Conservation (phyloP, 495 filamentous ascomycete genomes). For the Penicillium waksmanii region DNA sequence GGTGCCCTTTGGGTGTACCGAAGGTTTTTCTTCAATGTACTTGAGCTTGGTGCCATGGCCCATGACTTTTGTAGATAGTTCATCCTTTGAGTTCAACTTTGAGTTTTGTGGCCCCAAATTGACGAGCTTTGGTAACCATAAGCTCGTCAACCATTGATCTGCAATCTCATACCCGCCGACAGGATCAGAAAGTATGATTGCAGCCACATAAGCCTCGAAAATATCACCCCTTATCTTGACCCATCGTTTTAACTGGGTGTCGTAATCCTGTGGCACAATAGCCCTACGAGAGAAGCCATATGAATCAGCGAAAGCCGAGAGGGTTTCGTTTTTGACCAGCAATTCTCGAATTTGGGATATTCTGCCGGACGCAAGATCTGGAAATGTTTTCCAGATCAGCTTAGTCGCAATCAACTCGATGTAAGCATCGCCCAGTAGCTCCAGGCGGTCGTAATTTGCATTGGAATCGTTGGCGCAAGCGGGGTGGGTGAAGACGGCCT, state of each 20-base stretch:
- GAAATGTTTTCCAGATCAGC: constrained; percentile 66
- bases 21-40: constrained; percentile 61
- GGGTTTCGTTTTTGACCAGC: constrained; percentile 76
- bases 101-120: constrained; percentile 43
- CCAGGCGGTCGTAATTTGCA: constrained; percentile 67
- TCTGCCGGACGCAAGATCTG: constrained; percentile 58
- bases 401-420: constrained; percentile 69
- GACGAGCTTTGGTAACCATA: constrained; percentile 63
- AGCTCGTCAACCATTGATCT: constrained; percentile 66
- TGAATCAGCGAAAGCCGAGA: constrained; percentile 62
- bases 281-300: constrained; percentile 71
- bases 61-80: constrained; percentile 60
- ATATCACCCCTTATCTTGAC: constrained; percentile 79
- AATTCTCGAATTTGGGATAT: constrained; percentile 68
- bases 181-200: constrained; percentile 67
- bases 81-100: constrained; percentile 50
- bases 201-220: constrained; percentile 87
- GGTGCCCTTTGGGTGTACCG: constrained; percentile 54
- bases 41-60: constrained; percentile 63
- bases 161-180: constrained; percentile 59
- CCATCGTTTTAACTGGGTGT: constrained; percentile 50
- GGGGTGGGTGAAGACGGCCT: constrained; percentile 69
- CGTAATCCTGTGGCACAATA: constrained; percentile 49
- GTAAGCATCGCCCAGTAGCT: constrained; percentile 78
- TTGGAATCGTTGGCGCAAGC: constrained; percentile 42